These are phyloP conservation scores for Rhodomyrtus tomentosa DNA, from an alignment of 345 rosid species.

Conservation along the genomic window DNA sequence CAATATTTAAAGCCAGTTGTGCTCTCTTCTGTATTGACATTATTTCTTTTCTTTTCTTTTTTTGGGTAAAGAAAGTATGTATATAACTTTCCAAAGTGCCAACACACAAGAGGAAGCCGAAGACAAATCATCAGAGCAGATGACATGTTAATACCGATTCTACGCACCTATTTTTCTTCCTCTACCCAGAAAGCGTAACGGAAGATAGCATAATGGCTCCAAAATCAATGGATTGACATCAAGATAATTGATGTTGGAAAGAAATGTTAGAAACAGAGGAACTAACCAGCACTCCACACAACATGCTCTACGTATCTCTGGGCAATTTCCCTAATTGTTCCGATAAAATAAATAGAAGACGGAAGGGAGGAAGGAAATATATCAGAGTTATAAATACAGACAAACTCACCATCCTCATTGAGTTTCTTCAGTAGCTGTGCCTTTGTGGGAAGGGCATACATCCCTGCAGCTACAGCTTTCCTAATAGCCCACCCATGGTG, in stretches of 20 bases:
- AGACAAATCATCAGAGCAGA: neutral
- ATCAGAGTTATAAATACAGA: neutral
- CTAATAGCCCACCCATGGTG: conserved; percentile 96
- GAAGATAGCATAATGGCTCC: neutral
- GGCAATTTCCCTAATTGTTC: neutral
- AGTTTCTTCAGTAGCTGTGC: conserved; percentile 63
- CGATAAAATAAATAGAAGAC: neutral
- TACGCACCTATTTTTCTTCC: neutral
- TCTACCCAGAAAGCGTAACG: neutral
- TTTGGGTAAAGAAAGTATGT: too few species aligned
- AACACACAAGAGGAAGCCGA: too few species aligned
- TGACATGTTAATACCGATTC: neutral
- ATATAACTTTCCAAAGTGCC: too few species aligned
- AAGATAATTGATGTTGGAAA: neutral
- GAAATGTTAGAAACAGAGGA: neutral
- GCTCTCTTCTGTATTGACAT: neutral
- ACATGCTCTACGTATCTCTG: neutral
- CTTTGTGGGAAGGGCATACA: conserved; percentile 92
- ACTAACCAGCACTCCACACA: neutral
- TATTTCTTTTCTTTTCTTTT: neutral
- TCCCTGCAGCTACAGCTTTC: conserved; percentile 84
- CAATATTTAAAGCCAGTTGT: neutral
- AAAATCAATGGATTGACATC: neutral
- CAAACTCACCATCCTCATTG: conserved; percentile 75
- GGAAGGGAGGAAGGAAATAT: neutral